Evolutionary conservation across 2,329 filamentous ascomycete genomes (phyloP).

Genomic region (Fusarium bulbicola): DNA sequence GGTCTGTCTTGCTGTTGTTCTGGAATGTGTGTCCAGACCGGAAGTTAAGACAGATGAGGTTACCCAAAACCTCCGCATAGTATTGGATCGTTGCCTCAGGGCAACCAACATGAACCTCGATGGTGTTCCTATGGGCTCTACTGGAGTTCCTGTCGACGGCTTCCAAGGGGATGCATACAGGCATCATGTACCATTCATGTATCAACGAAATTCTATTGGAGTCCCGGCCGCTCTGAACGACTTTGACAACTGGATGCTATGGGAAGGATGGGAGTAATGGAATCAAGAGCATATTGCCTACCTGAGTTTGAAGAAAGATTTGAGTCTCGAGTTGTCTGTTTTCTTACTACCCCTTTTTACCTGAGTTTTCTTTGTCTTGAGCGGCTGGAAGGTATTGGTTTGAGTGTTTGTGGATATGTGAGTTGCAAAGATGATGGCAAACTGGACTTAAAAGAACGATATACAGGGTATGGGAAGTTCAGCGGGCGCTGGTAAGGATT

Average conservation of each 20-base stretch:
- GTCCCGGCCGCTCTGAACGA: constrained; percentile 41
- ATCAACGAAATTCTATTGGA: constrained; percentile 43
- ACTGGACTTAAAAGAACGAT: constrained; percentile 9
- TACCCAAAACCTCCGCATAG: constrained; percentile 50
- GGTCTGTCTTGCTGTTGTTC: constrained; percentile 57
- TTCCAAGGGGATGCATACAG: constrained; percentile 43
- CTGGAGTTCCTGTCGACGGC: constrained; percentile 15
- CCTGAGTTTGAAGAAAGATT: not conserved
- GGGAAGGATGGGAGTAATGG: constrained; percentile 52
- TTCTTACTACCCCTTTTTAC: constrained; percentile 1
- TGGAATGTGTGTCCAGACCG: constrained; percentile 54
- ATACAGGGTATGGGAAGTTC: constrained; percentile 19
- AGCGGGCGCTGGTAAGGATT: constrained; percentile 38
- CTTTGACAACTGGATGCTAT: constrained; percentile 50
- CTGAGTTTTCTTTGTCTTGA: constrained; percentile 14
- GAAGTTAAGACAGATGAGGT: constrained; percentile 56
- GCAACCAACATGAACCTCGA: constrained; percentile 56
- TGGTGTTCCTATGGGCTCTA: constrained; percentile 34
- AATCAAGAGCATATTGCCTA: not conserved
- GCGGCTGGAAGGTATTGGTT: not conserved
- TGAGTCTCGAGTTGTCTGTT: not conserved
- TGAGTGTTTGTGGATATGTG: constrained; percentile 23
- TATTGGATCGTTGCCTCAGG: constrained; percentile 57
- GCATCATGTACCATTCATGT: constrained; percentile 44
- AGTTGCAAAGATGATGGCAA: constrained; percentile 27